phyloP scores from a whole-genome alignment of 2,329 filamentous ascomycete species.

The Fragosphaeria purpurea region DNA sequence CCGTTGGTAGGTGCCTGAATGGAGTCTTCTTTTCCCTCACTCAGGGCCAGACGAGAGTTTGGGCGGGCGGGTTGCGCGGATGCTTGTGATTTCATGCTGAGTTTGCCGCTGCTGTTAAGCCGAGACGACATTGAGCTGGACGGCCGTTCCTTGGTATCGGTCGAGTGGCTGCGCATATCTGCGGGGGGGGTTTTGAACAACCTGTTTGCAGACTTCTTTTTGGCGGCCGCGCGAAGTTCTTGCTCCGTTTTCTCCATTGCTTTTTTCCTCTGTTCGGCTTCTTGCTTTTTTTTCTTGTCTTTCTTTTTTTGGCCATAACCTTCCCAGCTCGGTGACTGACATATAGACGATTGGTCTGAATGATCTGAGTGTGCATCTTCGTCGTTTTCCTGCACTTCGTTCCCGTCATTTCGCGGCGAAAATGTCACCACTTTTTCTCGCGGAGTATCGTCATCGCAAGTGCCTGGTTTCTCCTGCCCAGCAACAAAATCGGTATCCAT shows the following conservation, averaged over 20 bases:
- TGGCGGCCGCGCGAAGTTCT: neutral
- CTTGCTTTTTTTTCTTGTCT: constrained; percentile 42
- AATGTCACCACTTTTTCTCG: constrained; percentile 32
- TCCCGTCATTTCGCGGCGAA: constrained; percentile 20
- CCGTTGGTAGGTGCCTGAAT: neutral
- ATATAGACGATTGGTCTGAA: constrained; percentile 41
- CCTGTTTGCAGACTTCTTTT: constrained; percentile 21
- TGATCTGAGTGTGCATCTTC: constrained; percentile 16
- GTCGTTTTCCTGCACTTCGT: neutral
- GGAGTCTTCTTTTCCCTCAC: neutral
- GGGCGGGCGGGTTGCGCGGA: neutral
- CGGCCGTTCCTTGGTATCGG: neutral
- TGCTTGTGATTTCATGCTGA: constrained; percentile 1
- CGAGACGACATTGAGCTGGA: constrained; percentile 1
- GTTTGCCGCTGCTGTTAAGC: neutral
- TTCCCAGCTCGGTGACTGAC: constrained; percentile 54
- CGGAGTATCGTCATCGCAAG: constrained; percentile 16
- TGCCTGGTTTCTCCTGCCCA: constrained; percentile 12
- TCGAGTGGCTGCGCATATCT: constrained; percentile 6
- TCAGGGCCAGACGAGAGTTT: neutral
- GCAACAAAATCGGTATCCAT: constrained; percentile 2
- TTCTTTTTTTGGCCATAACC: constrained; percentile 43
- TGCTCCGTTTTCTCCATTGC: constrained; percentile 26
- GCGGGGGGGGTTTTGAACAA: constrained; percentile 28
- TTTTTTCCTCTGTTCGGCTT: constrained; percentile 29